Evolutionary conservation across 1,284 basidiomycete species (phyloP), one percentile per base, ranked within the genome.

Genomic region (Volvariella surrecta): DNA sequence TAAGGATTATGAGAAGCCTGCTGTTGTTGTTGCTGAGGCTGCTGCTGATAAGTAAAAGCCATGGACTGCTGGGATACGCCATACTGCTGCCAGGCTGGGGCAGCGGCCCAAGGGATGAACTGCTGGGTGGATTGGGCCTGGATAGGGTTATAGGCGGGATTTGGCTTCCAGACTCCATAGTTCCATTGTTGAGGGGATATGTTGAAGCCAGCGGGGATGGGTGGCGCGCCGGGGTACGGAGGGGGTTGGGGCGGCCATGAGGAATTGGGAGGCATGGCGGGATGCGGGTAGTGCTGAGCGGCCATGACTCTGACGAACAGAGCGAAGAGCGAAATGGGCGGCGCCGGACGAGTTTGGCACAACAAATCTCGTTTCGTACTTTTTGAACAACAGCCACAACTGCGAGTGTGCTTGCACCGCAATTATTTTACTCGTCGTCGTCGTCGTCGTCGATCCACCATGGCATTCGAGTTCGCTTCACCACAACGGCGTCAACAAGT

Each of bases 1-100:
- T 74, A 77, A 0, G 82, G 82, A 48, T 81, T 79, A 49, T 59
- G 72, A 32, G 60, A 53, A 20, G 59, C 57, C 37, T 55, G 56
- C 45, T 62, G 61, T 19, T 53, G 55, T 32, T 55, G 52, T 45
- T 51, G 54, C 42, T 46, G 48, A 11, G 45, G 34, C 39, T 48
- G 54, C 31, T 46, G 48, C 17, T 16, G 37, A 38, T 41, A 32
- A 17, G 32, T 24, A 42, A 24, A 49, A 48, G 47, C 46, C 51
- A 45, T 54, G 44, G 35, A 42, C 39, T 45, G 39, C 45, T 18
- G 50, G 44, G 52, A 40, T 6, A 28, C 11, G 24, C 24, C 24
- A 28, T 48, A 54, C 35, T 48, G 51, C 9, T 54, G 58, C 68
- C 67, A 71, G 37, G 63, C 57, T 20, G 57, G 57, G 34, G 60